These are phyloP conservation scores for Caloboletus firmus DNA, from an alignment of 1,284 basidiomycete species.

Conservation along the genomic window DNA sequence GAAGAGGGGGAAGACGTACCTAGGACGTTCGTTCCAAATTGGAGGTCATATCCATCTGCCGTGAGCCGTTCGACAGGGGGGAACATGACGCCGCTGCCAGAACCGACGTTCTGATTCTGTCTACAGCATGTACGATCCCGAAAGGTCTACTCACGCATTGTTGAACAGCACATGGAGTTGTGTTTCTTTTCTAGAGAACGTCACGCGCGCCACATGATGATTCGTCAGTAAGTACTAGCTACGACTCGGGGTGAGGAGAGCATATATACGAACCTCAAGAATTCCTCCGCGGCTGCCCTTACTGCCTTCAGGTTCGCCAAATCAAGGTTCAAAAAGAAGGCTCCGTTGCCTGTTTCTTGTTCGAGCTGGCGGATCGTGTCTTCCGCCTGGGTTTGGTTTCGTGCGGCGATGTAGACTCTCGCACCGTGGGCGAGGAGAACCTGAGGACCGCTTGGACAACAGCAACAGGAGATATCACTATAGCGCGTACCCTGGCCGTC, in stretches of 20 bases:
- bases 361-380: conserved; percentile 51
- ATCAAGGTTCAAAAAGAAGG: conserved; percentile 54
- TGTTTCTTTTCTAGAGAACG: conserved; percentile 39
- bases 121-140: no score
- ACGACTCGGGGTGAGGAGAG: no score
- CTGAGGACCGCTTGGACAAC: conserved; percentile 18
- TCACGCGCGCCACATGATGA: not conserved
- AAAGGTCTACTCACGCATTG: conserved; percentile 25
- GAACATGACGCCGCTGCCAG: conserved; percentile 56
- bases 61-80: conserved; percentile 44
- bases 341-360: conserved; percentile 42
- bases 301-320: conserved; percentile 52
- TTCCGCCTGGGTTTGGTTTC: conserved; percentile 44
- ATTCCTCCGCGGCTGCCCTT: conserved; percentile 47
- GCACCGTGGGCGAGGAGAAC: conserved; percentile 52
- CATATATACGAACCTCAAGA: conserved; percentile 39
- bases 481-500: conserved; percentile 13
- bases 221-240: not conserved
- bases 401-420: conserved; percentile 59
- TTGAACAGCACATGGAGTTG: conserved; percentile 28
- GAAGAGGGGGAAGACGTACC: conserved; percentile 22
- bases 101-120: conserved; percentile 19
- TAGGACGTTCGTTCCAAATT: conserved; percentile 58
- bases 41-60: conserved; percentile 53
- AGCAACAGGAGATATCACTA: not conserved